Conservation (phyloP, 805 yeast genomes). For the Kuraishia ogatae region DNA sequence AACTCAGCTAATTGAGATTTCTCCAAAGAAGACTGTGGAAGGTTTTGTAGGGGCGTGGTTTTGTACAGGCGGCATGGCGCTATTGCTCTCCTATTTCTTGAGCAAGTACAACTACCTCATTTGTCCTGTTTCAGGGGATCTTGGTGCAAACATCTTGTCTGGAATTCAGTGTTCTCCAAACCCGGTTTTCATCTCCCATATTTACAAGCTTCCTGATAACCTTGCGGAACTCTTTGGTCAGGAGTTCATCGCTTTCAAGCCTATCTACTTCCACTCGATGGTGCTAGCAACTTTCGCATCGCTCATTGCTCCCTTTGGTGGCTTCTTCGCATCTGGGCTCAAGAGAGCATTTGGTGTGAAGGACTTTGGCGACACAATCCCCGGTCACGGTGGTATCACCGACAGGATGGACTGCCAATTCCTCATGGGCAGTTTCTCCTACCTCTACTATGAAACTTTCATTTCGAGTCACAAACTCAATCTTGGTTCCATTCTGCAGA, state of each 20-base stretch:
- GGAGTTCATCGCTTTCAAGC: constrained; percentile 57
- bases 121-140: constrained; percentile 73
- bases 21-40: constrained; percentile 96
- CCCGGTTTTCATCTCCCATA: constrained; percentile 81
- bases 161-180: constrained; percentile 71
- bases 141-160: constrained; percentile 52
- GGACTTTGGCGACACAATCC: constrained; percentile 97
- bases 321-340: constrained; percentile 95
- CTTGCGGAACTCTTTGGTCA: constrained; percentile 34
- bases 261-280: constrained; percentile 84
- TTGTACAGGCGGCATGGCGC: constrained; percentile 73
- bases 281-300: constrained; percentile 91
- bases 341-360: constrained; percentile 94
- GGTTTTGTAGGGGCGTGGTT: constrained; percentile 98
- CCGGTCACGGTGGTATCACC: constrained; percentile 98
- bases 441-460: constrained; percentile 88
- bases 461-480: constrained; percentile 64
- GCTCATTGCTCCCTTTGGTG: constrained; percentile 96
- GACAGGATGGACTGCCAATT: constrained; percentile 98
- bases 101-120: constrained; percentile 66
- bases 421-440: constrained; percentile 92
- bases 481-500: constrained; percentile 68
- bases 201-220: constrained; percentile 65
- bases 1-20: constrained; percentile 85
- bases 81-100: constrained; percentile 55